These are phyloP conservation scores for Rauvolfia tetraphylla DNA, from an alignment of 257 asterid species.

Conservation along the genomic window DNA sequence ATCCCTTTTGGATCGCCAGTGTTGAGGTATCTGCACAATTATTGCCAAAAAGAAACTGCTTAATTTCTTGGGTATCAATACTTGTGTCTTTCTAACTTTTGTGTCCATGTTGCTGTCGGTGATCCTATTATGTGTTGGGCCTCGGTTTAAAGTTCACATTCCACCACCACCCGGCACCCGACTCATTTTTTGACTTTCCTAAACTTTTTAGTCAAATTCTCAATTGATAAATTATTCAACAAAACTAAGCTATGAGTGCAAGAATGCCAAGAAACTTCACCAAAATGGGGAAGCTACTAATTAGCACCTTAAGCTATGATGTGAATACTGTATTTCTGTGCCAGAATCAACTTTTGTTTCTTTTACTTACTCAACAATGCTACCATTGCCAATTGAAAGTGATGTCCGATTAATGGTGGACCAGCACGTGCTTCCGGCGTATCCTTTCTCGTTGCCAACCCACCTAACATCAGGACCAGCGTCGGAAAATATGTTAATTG, in stretches of 20 bases:
- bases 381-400: conserved; percentile 64
- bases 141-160: too few relatives aligned
- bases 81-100: background rate
- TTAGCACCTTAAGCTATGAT: background rate
- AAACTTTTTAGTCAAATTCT: too few relatives aligned
- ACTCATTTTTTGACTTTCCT: too few relatives aligned
- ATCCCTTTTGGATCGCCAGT: conserved; percentile 78
- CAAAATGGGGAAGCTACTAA: background rate
- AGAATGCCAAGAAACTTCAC: background rate
- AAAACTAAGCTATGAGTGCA: background rate
- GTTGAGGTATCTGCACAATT: conserved; percentile 62
- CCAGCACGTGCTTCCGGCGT: conserved; percentile 82
- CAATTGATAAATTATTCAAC: too few relatives aligned
- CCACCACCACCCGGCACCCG: too few relatives aligned
- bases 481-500: conserved; percentile 86
- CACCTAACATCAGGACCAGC: conserved; percentile 92
- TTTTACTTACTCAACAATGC: conserved; percentile 43
- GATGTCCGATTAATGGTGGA: conserved; percentile 80
- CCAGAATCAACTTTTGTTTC: background rate
- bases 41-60: background rate
- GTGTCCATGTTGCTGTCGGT: too few relatives aligned
- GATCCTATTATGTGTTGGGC: background rate
- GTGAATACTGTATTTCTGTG: background rate
- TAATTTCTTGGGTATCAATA: background rate
- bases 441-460: conserved; percentile 88